A percentile compares a stretch with the other conserved stretches of the same genome.
Conservation (phyloP, 352 stramenopile species). For the Globisporangium emineosum region DNA sequence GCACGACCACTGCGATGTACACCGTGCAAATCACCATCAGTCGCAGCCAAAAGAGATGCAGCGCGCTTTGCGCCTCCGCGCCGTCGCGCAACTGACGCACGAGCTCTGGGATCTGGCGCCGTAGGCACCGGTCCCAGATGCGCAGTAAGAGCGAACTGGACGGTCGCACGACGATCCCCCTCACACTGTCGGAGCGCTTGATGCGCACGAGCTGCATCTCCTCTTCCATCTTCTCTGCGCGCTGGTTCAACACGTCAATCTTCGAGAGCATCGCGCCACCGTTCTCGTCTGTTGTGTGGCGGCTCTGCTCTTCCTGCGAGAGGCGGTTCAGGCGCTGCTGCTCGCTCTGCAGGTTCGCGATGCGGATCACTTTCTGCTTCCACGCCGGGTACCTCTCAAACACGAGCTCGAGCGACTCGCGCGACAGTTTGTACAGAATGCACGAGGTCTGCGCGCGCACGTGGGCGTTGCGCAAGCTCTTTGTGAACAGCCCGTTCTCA, state of each 20-base stretch:
- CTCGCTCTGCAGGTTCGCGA: slow-evolving; percentile 30
- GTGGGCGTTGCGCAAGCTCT: slow-evolving; percentile 31
- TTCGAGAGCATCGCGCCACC: slow-evolving; percentile 19
- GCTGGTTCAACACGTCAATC: slow-evolving; percentile 26
- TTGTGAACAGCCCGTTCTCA: slow-evolving; percentile 37
- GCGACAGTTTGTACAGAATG: slow-evolving; percentile 44
- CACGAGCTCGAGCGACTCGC: slow-evolving; percentile 37
- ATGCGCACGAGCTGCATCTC: slow-evolving; percentile 28
- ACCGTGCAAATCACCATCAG: slow-evolving; percentile 29
- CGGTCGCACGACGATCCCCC: neutral
- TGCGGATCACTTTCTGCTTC: slow-evolving; percentile 44
- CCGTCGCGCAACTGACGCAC: slow-evolving; percentile 22
- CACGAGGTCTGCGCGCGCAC: slow-evolving; percentile 36
- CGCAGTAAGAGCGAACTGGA: neutral
- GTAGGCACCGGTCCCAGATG: neutral
- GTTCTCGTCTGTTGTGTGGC: slow-evolving; percentile 15
- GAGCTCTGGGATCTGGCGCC: neutral
- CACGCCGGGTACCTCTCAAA: slow-evolving; percentile 45
- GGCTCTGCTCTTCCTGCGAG: slow-evolving; percentile 19
- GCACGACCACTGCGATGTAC: slow-evolving; percentile 41
- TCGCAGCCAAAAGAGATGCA: slow-evolving; percentile 44
- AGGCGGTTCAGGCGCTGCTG: slow-evolving; percentile 18
- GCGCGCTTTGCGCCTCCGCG: slow-evolving; percentile 35
- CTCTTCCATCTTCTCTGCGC: slow-evolving; percentile 29
- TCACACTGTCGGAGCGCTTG: slow-evolving; percentile 7